Evolutionary conservation across 805 yeast species (phyloP).

Genomic region (Candida silvatica): DNA sequence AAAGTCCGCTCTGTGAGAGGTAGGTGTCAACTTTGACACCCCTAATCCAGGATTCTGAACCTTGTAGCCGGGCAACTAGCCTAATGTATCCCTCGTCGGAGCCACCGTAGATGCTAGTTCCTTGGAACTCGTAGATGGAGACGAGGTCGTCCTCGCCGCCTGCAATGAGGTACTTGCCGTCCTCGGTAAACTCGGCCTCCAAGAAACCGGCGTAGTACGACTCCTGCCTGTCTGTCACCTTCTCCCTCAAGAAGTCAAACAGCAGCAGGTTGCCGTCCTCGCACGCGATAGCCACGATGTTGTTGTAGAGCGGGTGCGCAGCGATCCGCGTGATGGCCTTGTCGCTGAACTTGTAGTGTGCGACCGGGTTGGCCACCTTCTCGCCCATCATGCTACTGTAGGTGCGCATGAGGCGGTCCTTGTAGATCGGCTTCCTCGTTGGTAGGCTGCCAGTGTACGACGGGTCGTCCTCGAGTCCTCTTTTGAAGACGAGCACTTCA

Average conservation of each 20-base stretch:
- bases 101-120: conserved; percentile 8
- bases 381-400: background rate
- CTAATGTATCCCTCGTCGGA: conserved; percentile 14
- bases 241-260: conserved; percentile 39
- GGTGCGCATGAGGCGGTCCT: conserved; percentile 2
- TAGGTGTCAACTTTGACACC: conserved; percentile 34
- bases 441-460: conserved; percentile 11
- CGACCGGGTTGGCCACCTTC: conserved; percentile 33
- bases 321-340: conserved; percentile 45
- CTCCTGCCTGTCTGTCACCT: conserved; percentile 44
- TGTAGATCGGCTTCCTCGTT: background rate
- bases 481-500: conserved; percentile 41
- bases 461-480: conserved; percentile 40
- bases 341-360: conserved; percentile 55
- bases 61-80: conserved; percentile 28
- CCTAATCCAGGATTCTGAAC: conserved; percentile 46
- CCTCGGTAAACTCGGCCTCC: conserved; percentile 38
- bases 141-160: conserved; percentile 52
- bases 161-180: conserved; percentile 35
- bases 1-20: conserved; percentile 21
- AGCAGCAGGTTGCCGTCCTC: conserved; percentile 60
- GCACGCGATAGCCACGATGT: conserved; percentile 41
- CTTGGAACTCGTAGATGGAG: conserved; percentile 30
- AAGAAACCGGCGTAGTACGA: conserved; percentile 60
- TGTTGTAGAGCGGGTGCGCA: conserved; percentile 31